Base-by-base conservation (phyloP, 2,329 filamentous ascomycete genomes). In the Scytalidium sp. region DNA sequence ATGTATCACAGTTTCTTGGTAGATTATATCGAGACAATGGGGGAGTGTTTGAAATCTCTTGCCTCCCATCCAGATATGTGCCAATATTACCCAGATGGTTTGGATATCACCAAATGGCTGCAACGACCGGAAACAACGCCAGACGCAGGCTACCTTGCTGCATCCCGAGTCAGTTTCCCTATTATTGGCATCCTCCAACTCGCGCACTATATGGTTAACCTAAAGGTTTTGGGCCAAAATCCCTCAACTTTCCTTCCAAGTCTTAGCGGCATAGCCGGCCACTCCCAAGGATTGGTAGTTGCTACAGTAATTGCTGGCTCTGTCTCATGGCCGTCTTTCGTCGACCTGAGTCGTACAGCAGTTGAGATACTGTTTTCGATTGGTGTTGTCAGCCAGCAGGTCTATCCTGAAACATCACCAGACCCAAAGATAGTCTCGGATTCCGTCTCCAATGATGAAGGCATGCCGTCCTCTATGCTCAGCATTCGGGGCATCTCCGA, bases 301-400 rank as follows among this genome's bases (percentile, higher is more conserved):
- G 93, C 93, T 21, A 90, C 92, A 19, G 88, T 88, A 19, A 94
- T 93, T 53, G 88, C 93, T 1, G 88, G 91, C 3, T 88, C 91
- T 2, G 87, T 88, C 57, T 90, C 87, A 32, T 97, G 93, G 92
- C 90, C 96, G 56, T 88, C 88, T 1, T 97, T 92, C 70, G 81
- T 87, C 58, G 84, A 87, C 62, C 81, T 88, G 43, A 81, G 88
- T 50, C 85, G 78, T 61, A 84, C 88, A 59, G 89, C 92, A 3
- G 75, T 97, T 57, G 91, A 88, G 23, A 90, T 96, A 63, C 86
- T 97, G 29, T 97, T 97, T 78, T 97, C 92, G 93, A 96, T 97
- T 57, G 93, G 93, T 65, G 85, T 91, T 54, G 87, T 92, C 62
- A 96, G 91, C 69, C 93, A 97, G 70, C 93, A 97, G 70, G 90